Evolutionary conservation across 768 basidiomycete species (phyloP), one percentile per base, ranked within the genome.

Genomic region (Tricholomella constricta): DNA sequence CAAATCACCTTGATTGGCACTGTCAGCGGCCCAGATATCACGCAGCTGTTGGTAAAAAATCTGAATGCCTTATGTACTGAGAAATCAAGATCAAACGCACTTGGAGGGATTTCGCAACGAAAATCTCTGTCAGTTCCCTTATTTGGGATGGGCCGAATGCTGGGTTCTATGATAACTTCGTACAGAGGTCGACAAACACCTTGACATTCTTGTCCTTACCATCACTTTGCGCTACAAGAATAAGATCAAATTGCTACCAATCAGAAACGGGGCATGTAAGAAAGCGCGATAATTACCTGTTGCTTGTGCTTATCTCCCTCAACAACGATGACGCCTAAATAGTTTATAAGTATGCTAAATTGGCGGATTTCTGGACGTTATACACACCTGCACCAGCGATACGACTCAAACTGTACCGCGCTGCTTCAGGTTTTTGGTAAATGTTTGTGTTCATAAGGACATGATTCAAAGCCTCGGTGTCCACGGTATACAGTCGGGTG

Each of bases 111-210:
- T 85, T 87, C 2, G 78, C 74, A 4, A 83, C 57, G 54, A 88
- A 86, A 11, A 82, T 79, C 12, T 74, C 73, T 0, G 83, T 83
- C 15, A 86, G 62, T 36, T 79, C 80, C 6, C 84, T 71, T 27
- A 88, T 75, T 60, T 86, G 85, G 0, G 76, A 67, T 3, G 76
- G 73, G 1, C 85, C 83, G 59, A 89, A 89, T 0, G 85, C 85
- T 10, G 86, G 86, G 53, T 87, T 89, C 86, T 80, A 47, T 9
- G 25, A 32, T n/a, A 6, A 12, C 15, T 3, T 8, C 3, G 38
- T 9, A 11, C 9, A 35, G 29, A 31, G 14, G 17, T 14, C 12
- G 12, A 15, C 2, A 15, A 36, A 23, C 22, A 14, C 35, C 12
- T 6, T 6, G 37, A 26, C 10, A 12, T 11, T 25, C 2, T 22